These are phyloP conservation scores for Pleurozium schreberi DNA, from an alignment of 225 moss, liverwort and hornwort species.

Conservation along the genomic window DNA sequence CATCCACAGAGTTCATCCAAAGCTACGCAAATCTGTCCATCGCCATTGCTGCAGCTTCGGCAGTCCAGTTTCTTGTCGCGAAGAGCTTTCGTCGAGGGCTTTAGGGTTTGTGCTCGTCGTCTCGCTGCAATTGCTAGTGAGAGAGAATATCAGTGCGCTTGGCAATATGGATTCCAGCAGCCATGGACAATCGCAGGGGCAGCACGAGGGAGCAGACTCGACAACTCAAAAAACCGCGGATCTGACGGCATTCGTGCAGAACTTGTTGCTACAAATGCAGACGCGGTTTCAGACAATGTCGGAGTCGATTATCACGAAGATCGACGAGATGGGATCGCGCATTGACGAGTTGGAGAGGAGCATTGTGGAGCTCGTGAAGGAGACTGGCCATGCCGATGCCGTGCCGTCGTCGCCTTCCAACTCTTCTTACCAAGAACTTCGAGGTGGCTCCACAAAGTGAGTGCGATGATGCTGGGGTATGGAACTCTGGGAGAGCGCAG, in stretches of 20 bases:
- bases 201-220: conserved; percentile 31
- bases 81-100: not conserved
- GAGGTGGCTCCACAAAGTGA: conserved; percentile 16
- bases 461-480: not conserved
- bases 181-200: conserved; percentile 11
- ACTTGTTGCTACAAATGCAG: conserved; percentile 85
- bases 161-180: conserved; percentile 8
- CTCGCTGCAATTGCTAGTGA: not conserved
- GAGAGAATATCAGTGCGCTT: not conserved
- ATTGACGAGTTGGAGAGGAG: conserved; percentile 84
- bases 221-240: conserved; percentile 70
- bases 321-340: conserved; percentile 85
- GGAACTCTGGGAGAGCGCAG: not conserved
- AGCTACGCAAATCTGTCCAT: not conserved
- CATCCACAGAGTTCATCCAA: not conserved
- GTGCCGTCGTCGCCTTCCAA: not conserved
- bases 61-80: not conserved
- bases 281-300: conserved; percentile 93
- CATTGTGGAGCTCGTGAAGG: conserved; percentile 72
- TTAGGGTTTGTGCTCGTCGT: not conserved
- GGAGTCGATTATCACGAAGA: conserved; percentile 83
- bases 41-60: not conserved
- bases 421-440: conserved; percentile 19
- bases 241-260: conserved; percentile 85
- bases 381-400: conserved; percentile 44